These are phyloP conservation scores for Arctostaphylos glauca DNA, from an alignment of 148 eudicot species.

Conservation along the genomic window DNA sequence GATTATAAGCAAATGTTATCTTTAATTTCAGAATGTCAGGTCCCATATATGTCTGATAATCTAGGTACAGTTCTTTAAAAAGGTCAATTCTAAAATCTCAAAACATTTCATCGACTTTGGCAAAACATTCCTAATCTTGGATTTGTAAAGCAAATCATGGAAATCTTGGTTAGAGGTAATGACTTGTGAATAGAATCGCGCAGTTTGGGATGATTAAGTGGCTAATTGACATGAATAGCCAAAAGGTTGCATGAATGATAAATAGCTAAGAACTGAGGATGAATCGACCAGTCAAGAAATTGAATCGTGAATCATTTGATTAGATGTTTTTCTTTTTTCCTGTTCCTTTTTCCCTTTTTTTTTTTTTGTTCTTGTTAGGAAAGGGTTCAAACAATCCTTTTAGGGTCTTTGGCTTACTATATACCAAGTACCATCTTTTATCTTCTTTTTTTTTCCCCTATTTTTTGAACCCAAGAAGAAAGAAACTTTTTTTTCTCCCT, in stretches of 20 bases:
- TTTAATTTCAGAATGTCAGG: neutral
- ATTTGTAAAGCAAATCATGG: too few relatives aligned
- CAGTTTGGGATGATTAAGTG: neutral
- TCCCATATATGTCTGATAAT: neutral
- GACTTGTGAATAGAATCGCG: neutral
- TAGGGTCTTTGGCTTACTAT: neutral
- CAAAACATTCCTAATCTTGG: too few relatives aligned
- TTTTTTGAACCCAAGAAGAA: neutral
- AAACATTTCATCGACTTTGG: neutral
- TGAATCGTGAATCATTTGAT: neutral
- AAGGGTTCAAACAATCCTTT: slow-evolving; percentile 2
- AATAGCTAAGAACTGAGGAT: neutral
- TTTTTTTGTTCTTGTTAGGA: neutral
- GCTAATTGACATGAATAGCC: neutral
- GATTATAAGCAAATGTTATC: neutral
- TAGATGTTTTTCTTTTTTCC: neutral
- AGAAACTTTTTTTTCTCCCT: neutral
- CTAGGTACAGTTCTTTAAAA: neutral
- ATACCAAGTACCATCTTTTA: neutral
- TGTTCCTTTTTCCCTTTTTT: neutral
- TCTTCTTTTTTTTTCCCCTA: neutral
- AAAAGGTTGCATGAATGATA: neutral
- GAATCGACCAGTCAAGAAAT: neutral
- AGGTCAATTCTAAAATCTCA: neutral
- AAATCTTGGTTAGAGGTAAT: too few relatives aligned